Evolutionary conservation across 2,329 filamentous ascomycete species (phyloP).

Genomic region (Fusarium piperis): DNA sequence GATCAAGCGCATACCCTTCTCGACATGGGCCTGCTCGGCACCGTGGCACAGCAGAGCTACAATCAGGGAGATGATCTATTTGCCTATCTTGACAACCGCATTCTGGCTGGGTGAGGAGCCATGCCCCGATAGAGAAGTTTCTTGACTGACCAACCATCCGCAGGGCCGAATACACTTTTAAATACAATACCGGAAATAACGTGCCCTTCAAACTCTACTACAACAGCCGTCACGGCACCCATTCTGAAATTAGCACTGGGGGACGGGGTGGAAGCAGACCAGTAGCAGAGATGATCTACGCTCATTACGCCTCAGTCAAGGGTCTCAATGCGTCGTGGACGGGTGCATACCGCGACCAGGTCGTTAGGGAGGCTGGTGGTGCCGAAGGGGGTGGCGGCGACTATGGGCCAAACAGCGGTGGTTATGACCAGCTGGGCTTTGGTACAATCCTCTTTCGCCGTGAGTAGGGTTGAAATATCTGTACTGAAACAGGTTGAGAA

Average conservation of each 20-base stretch:
- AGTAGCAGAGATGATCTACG: conserved; percentile 51
- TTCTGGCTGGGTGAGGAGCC: not conserved
- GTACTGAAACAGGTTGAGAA: too few relatives aligned
- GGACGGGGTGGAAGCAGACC: conserved; percentile 38
- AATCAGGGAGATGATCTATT: conserved; percentile 27
- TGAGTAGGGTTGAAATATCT: not conserved
- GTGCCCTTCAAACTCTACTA: conserved; percentile 53
- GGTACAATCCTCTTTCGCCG: conserved; percentile 43
- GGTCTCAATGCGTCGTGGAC: conserved; percentile 50
- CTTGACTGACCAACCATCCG: not conserved
- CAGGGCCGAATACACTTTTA: conserved; percentile 49
- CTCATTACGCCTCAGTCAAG: conserved; percentile 51
- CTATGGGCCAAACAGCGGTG: conserved; percentile 52
- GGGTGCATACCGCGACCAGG: conserved; percentile 47
- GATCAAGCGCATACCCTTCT: conserved; percentile 25
- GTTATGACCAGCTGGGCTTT: conserved; percentile 51
- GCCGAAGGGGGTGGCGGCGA: conserved; percentile 56
- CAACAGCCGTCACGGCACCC: conserved; percentile 46
- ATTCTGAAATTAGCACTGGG: conserved; percentile 41
- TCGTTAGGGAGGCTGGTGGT: conserved; percentile 43
- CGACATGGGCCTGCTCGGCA: conserved; percentile 10
- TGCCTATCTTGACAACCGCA: not conserved
- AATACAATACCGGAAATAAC: conserved; percentile 54
- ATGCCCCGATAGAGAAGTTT: not conserved
- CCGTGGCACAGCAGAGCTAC: conserved; percentile 21